phyloP scores from a whole-genome alignment of 805 yeast genomes.

The Jamesozyma jinghongensis region DNA sequence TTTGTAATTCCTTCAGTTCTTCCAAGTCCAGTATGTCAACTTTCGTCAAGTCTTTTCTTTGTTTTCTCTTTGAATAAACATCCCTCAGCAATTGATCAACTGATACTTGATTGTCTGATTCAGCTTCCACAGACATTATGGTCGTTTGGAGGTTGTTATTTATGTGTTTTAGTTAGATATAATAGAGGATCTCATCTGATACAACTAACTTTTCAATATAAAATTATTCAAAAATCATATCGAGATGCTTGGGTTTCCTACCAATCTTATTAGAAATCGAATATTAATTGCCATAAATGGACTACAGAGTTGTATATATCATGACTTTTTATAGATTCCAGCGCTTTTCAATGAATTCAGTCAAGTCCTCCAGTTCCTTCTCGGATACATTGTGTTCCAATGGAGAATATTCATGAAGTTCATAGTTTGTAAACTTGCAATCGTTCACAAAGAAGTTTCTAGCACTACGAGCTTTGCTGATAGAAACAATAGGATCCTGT shows the following conservation, averaged over 20 bases:
- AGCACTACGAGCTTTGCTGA: conserved; percentile 30
- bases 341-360: conserved; percentile 32
- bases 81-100: conserved; percentile 57
- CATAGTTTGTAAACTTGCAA: conserved; percentile 37
- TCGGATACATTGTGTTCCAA: conserved; percentile 61
- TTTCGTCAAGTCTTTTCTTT: conserved; percentile 27
- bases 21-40: conserved; percentile 61
- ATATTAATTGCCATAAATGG: too few relatives aligned
- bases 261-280: too few relatives aligned
- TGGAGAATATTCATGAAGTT: conserved; percentile 50
- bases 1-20: conserved; percentile 68
- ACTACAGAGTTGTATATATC: too few relatives aligned
- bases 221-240: too few relatives aligned
- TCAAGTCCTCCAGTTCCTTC: conserved; percentile 53
- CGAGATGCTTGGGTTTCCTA: not conserved
- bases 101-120: conserved; percentile 38
- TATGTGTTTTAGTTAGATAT: not conserved
- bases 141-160: too few relatives aligned
- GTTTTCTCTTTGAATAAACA: conserved; percentile 39
- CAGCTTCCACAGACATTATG: conserved; percentile 15
- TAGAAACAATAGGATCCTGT: conserved; percentile 53
- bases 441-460: conserved; percentile 34
- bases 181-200: too few relatives aligned
- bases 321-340: conserved; percentile 4
- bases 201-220: not conserved